A percentile compares a stretch with the other conserved stretches of the same genome.
These are phyloP conservation scores for Tylopilus intermedius DNA, from an alignment of 768 basidiomycete species.

Conservation along the genomic window DNA sequence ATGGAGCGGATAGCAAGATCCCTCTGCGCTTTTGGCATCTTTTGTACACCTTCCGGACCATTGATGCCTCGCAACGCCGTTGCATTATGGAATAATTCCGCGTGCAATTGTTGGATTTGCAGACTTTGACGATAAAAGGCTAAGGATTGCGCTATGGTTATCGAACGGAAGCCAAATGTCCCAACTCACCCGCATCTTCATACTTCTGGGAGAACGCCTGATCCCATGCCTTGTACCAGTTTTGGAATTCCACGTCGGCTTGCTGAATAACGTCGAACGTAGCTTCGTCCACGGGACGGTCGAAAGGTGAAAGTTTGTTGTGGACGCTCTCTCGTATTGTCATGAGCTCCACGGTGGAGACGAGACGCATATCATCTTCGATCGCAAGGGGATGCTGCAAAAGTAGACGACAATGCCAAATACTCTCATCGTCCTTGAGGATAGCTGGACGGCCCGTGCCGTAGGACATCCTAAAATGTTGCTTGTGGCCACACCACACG, in stretches of 20 bases:
- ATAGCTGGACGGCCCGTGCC: conserved; percentile 93
- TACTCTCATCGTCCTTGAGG: conserved; percentile 88
- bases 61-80: conserved; percentile 77
- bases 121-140: conserved; percentile 86
- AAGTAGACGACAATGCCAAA: conserved; percentile 72
- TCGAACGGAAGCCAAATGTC: conserved; percentile 2
- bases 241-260: conserved; percentile 72
- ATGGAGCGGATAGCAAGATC: conserved; percentile 81
- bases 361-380: conserved; percentile 90
- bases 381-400: conserved; percentile 85
- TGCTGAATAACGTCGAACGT: conserved; percentile 68
- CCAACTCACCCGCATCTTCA: conserved; percentile 64
- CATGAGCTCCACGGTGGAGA: conserved; percentile 92
- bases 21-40: conserved; percentile 74
- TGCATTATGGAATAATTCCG: conserved; percentile 83
- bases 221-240: conserved; percentile 83
- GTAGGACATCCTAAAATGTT: conserved; percentile 74
- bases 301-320: conserved; percentile 74
- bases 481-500: not conserved
- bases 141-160: conserved; percentile 25
- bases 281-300: conserved; percentile 67
- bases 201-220: conserved; percentile 75
- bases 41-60: conserved; percentile 79
- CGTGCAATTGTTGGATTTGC: conserved; percentile 83
- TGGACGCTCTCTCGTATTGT: conserved; percentile 82